A percentile compares a stretch with the other conserved stretches of the same genome.
phyloP scores from a whole-genome alignment of 169 alveolate species.

The Hepatocystis sp. region DNA sequence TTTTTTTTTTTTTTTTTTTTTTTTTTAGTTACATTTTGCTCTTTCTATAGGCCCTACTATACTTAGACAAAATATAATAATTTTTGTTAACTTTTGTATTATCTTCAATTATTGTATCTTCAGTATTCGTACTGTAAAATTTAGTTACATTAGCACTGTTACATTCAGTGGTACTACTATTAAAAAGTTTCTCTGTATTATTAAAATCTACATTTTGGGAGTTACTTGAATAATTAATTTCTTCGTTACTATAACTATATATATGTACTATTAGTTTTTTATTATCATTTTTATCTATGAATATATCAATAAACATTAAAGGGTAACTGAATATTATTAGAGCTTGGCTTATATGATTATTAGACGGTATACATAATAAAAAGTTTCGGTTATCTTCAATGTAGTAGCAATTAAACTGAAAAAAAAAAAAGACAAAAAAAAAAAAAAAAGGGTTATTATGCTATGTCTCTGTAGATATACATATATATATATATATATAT shows the following conservation, averaged over 20 bases:
- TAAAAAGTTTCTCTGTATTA: conserved; percentile 48
- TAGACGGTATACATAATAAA: conserved; percentile 59
- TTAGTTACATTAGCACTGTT: conserved; percentile 9
- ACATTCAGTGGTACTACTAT: conserved; percentile 10
- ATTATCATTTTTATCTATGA: conserved; percentile 66
- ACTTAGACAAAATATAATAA: conserved; percentile 26
- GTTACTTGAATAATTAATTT: conserved; percentile 7
- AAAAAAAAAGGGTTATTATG: too few species aligned
- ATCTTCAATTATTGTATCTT: conserved; percentile 19
- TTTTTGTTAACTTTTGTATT: conserved; percentile 26
- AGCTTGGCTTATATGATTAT: conserved; percentile 49
- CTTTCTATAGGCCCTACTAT: conserved; percentile 52
- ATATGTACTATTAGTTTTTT: conserved; percentile 42
- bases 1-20: neutral
- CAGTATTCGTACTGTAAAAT: conserved; percentile 61
- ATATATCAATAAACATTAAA: conserved; percentile 54
- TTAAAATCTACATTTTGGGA: conserved; percentile 25
- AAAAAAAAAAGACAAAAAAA: neutral
- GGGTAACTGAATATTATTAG: conserved; percentile 64
- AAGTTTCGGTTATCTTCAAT: conserved; percentile 57
- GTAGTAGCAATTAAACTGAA: conserved; percentile 66
- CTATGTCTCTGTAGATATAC: too few species aligned
- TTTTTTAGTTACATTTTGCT: conserved; percentile 23
- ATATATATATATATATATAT: neutral
- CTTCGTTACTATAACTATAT: conserved; percentile 60